These are phyloP conservation scores for Lavandula angustifolia DNA, from an alignment of 257 asterid species.

Conservation along the genomic window DNA sequence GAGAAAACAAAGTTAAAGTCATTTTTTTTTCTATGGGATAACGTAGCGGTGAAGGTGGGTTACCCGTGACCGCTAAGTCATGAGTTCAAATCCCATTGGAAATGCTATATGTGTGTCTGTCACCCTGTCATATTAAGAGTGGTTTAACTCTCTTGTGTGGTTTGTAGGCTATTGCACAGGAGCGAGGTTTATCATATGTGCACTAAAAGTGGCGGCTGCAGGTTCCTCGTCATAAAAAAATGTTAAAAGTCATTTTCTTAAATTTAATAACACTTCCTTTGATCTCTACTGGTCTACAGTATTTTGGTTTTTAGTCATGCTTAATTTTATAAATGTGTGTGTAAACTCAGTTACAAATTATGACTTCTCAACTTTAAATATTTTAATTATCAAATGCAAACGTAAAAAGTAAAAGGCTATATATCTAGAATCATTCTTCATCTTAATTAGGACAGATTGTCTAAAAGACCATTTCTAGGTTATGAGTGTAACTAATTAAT, in stretches of 20 bases:
- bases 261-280: background rate
- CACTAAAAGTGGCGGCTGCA: too few species aligned
- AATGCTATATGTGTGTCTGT: too few species aligned
- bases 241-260: slow-evolving; percentile 5
- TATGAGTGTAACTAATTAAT: background rate
- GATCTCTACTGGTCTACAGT: background rate
- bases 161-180: too few species aligned
- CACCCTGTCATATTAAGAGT: too few species aligned
- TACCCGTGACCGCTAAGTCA: too few species aligned
- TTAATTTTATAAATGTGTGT: background rate
- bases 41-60: too few species aligned
- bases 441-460: background rate
- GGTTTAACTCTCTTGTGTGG: too few species aligned
- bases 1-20: slow-evolving; percentile 5
- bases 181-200: too few species aligned
- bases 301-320: background rate
- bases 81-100: too few species aligned
- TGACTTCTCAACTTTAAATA: background rate
- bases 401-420: slow-evolving; percentile 24
- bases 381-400: slow-evolving; percentile 6
- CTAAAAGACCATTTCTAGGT: background rate
- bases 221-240: too few species aligned
- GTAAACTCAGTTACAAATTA: slow-evolving; percentile 15
- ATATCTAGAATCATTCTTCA: background rate
- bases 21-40: too few species aligned